These are phyloP conservation scores for Suhomyces maxii DNA, from an alignment of 1,139 yeast species.

Conservation along the genomic window DNA sequence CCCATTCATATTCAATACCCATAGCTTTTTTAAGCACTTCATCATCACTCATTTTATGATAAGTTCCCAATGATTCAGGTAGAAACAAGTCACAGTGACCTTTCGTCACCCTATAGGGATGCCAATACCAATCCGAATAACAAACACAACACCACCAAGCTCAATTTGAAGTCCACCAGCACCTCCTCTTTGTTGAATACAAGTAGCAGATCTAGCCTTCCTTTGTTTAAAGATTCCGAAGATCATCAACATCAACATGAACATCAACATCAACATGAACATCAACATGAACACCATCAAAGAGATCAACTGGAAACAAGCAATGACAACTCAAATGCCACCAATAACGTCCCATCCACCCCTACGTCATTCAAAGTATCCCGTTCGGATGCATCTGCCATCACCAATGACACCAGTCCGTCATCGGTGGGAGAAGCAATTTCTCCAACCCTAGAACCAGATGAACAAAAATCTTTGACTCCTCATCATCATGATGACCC, in stretches of 20 bases:
- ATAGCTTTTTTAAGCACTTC: no score
- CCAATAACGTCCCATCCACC: constrained; percentile 26
- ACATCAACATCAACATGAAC: not conserved
- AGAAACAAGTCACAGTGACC: constrained; percentile 6
- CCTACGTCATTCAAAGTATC: constrained; percentile 35
- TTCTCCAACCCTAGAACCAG: constrained; percentile 4
- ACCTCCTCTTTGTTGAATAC: not conserved
- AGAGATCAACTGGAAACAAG: not conserved
- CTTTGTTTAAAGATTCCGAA: not conserved
- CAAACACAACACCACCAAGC: constrained; percentile 4
- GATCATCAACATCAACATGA: not conserved
- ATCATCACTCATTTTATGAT: not conserved
- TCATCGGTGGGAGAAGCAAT: constrained; percentile 23
- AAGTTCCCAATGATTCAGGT: constrained; percentile 7
- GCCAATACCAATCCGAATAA: not conserved
- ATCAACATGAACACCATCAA: not conserved
- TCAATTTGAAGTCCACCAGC: not conserved
- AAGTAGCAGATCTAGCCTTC: not conserved
- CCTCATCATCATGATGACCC: constrained; percentile 8
- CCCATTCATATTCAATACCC: no score
- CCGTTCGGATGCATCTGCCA: constrained; percentile 23
- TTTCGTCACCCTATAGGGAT: constrained; percentile 3
- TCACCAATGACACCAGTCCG: constrained; percentile 38
- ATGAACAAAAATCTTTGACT: not conserved
- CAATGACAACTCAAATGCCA: constrained; percentile 4